A percentile compares a stretch with the other conserved stretches of the same genome.
phyloP scores from a whole-genome alignment of 2,329 filamentous ascomycete species.

The Cladosporium velox region DNA sequence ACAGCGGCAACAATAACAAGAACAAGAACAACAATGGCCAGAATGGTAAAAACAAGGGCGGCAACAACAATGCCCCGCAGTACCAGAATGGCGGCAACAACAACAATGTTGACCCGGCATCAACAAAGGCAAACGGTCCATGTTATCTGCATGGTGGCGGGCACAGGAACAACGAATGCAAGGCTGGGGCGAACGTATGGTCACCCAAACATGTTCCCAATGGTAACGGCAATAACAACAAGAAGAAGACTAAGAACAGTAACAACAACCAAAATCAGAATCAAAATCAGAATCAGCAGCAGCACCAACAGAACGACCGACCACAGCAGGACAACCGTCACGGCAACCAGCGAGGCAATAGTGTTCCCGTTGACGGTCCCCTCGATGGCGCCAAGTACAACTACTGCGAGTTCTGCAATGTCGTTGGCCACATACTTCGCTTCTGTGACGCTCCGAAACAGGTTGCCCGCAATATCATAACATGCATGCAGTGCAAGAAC shows the following conservation, averaged over 20 bases:
- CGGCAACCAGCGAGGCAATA: neutral
- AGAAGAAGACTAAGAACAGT: neutral
- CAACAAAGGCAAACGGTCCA: neutral
- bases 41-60: neutral
- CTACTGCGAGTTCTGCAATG: constrained; percentile 18
- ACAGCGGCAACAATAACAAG: neutral
- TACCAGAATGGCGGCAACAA: neutral
- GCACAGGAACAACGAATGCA: neutral
- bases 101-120: neutral
- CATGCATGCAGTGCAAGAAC: neutral
- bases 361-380: neutral
- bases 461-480: neutral
- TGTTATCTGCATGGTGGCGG: constrained; percentile 2
- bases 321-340: neutral
- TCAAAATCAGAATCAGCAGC: neutral
- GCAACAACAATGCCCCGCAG: neutral
- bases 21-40: neutral
- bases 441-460: neutral
- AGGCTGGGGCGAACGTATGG: neutral
- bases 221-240: neutral
- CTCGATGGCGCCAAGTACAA: neutral
- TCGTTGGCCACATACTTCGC: neutral
- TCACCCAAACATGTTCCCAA: too few relatives aligned
- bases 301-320: neutral
- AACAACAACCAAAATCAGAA: neutral